phyloP scores from a whole-genome alignment of 1,284 basidiomycete species.

The Pseudozyma tsukubaensis region DNA sequence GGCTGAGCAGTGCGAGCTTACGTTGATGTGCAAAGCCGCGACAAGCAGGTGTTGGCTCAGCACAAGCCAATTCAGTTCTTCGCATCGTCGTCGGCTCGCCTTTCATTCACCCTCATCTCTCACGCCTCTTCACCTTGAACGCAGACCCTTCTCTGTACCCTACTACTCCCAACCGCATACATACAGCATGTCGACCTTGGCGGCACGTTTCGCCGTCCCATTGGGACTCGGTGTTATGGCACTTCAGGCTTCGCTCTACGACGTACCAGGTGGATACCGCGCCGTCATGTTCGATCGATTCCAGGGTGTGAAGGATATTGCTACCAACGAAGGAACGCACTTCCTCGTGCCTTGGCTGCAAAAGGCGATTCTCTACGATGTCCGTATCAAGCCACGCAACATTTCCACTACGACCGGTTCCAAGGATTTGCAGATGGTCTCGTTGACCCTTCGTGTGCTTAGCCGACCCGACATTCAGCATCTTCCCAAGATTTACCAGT shows the following conservation, averaged over 20 bases:
- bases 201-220: slow-evolving; percentile 63
- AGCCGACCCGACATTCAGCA: slow-evolving; percentile 90
- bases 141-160: neutral
- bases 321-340: slow-evolving; percentile 85
- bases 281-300: slow-evolving; percentile 99
- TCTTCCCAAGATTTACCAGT: slow-evolving; percentile 93
- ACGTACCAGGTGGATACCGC: slow-evolving; percentile 77
- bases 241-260: slow-evolving; percentile 69
- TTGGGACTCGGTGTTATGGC: slow-evolving; percentile 66
- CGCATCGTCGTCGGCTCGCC: neutral
- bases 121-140: slow-evolving; percentile 2
- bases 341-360: slow-evolving; percentile 91
- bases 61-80: slow-evolving; percentile 39
- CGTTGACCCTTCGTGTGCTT: slow-evolving; percentile 93
- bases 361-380: slow-evolving; percentile 95
- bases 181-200: slow-evolving; percentile 44
- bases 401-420: slow-evolving; percentile 96
- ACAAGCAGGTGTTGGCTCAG: slow-evolving; percentile 38
- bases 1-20: slow-evolving; percentile 16
- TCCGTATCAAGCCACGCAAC: slow-evolving; percentile 92
- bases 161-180: neutral
- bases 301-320: slow-evolving; percentile 77
- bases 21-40: slow-evolving; percentile 25
- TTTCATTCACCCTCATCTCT: neutral
- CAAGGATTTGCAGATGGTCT: slow-evolving; percentile 92